Percentiles rank a stretch among this genome's conserved stretches.
These are phyloP conservation scores for Chimonanthus salicifolius DNA, from an alignment of 164 flowering plant species.

Conservation along the genomic window DNA sequence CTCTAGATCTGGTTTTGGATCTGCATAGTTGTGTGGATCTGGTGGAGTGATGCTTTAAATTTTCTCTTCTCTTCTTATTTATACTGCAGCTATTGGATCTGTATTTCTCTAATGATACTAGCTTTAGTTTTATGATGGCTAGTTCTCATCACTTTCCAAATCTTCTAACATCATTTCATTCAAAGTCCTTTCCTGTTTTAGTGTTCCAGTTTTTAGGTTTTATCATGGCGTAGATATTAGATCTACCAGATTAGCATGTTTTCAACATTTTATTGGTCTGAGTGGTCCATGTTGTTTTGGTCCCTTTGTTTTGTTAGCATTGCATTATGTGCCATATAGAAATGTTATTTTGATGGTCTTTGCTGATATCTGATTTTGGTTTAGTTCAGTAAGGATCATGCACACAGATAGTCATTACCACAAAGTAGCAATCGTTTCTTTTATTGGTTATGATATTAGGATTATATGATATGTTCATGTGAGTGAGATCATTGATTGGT, in stretches of 20 bases:
- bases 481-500: not conserved
- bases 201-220: not conserved
- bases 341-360: not conserved
- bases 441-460: not conserved
- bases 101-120: not conserved
- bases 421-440: not conserved
- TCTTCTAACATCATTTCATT: not conserved
- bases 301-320: not conserved
- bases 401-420: not conserved
- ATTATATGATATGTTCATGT: too few species aligned
- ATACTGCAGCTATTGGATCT: not conserved
- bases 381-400: not conserved
- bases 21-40: not conserved
- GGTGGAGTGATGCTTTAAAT: not conserved
- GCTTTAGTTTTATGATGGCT: not conserved
- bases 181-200: not conserved
- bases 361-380: not conserved
- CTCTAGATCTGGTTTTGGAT: conserved; percentile 8
- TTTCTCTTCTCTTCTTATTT: not conserved
- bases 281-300: too few species aligned
- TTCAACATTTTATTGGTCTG: too few species aligned
- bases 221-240: not conserved
- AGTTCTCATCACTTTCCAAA: not conserved
- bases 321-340: too few species aligned
- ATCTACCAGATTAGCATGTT: not conserved